Percentiles rank a stretch among this genome's conserved stretches.
Conservation (phyloP, 352 stramenopile species). For the Paralagenidium karlingii region DNA sequence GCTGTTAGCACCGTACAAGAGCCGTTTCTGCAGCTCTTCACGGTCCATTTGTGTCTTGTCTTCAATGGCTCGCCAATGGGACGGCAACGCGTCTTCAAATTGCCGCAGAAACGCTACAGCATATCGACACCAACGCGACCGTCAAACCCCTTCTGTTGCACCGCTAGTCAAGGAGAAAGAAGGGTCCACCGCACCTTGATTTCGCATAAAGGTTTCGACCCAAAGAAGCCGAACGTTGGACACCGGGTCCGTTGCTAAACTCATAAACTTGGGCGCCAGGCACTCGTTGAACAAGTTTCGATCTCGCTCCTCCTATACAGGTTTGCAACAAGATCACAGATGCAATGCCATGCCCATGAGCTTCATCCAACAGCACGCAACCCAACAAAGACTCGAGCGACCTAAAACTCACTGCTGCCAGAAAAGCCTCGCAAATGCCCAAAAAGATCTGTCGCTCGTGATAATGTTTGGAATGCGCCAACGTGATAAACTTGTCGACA, state of each 20-base stretch:
- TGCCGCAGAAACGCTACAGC: no score
- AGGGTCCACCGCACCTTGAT: constrained; percentile 18
- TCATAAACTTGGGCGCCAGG: constrained; percentile 37
- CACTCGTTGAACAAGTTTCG: constrained; percentile 33
- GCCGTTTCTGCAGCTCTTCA: no score
- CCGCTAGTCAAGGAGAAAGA: neutral
- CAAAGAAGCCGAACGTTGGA: constrained; percentile 66
- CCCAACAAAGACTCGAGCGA: no score
- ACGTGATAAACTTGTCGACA: constrained; percentile 27
- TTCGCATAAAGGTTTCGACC: constrained; percentile 22
- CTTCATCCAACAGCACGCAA: neutral
- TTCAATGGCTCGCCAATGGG: no score
- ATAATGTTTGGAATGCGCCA: constrained; percentile 42
- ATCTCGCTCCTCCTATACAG: constrained; percentile 1
- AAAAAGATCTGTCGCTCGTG: constrained; percentile 58
- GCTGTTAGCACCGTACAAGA: no score
- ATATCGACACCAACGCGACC: no score
- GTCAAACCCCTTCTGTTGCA: no score
- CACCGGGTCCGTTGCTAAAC: constrained; percentile 39
- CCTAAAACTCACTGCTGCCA: constrained; percentile 8
- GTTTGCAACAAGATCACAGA: neutral
- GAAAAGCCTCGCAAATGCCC: constrained; percentile 45
- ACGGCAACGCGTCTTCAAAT: no score
- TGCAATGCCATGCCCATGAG: neutral
- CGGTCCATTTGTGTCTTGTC: no score